These are phyloP conservation scores for Ogataea wickerhamii DNA, from an alignment of 805 yeast species.

Conservation along the genomic window DNA sequence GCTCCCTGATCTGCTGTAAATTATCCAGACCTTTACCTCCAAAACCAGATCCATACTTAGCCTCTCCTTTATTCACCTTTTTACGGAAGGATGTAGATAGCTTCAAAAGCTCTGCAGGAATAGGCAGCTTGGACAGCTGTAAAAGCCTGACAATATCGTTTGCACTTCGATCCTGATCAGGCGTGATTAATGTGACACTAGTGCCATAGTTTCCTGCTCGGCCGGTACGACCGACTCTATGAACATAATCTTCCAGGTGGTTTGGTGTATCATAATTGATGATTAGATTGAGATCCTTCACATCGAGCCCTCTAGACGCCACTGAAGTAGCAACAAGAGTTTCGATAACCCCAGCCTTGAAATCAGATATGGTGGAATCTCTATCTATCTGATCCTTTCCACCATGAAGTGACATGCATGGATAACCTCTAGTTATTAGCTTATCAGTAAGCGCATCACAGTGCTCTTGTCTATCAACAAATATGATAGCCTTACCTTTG, in stretches of 20 bases:
- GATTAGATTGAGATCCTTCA: conserved; percentile 77
- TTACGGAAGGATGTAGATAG: conserved; percentile 55
- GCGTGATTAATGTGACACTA: conserved; percentile 65
- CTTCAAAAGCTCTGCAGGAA: conserved; percentile 47
- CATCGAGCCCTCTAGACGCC: conserved; percentile 93
- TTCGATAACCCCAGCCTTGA: conserved; percentile 55
- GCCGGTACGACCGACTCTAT: conserved; percentile 94
- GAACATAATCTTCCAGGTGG: conserved; percentile 93
- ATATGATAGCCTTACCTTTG: conserved; percentile 61
- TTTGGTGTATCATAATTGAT: conserved; percentile 79
- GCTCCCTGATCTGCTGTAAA: conserved; percentile 58
- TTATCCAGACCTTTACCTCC: conserved; percentile 91
- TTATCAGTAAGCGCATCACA: conserved; percentile 70
- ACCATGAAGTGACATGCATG: conserved; percentile 78
- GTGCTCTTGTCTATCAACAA: conserved; percentile 83
- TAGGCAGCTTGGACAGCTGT: conserved; percentile 49
- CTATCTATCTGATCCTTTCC: conserved; percentile 88
- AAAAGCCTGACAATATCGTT: conserved; percentile 69
- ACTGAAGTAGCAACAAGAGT: conserved; percentile 88
- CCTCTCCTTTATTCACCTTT: conserved; percentile 65
- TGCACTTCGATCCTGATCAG: conserved; percentile 60
- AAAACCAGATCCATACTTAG: conserved; percentile 68
- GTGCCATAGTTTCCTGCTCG: conserved; percentile 79
- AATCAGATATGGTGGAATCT: conserved; percentile 66
- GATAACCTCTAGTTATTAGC: conserved; percentile 49